Evolutionary conservation across 1,284 basidiomycete species (phyloP).

Genomic region (Phylloporus sp.): DNA sequence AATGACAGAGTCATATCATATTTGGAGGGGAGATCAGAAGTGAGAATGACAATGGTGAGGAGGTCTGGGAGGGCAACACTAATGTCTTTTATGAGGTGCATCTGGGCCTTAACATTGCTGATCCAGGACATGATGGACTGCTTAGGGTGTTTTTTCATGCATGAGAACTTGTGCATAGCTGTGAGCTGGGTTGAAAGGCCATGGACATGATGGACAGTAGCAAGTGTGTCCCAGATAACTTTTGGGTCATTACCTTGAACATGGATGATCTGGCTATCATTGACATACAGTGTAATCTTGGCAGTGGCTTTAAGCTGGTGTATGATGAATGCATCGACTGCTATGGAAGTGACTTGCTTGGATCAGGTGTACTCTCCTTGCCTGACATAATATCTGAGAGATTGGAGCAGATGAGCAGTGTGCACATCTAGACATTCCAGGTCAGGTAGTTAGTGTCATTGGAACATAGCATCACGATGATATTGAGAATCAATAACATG

Average conservation of each 20-base stretch:
- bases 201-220: not conserved
- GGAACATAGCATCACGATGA: not conserved
- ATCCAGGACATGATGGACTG: not conserved
- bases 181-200: no score
- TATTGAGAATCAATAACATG: not conserved
- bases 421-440: not conserved
- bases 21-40: no score
- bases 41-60: not conserved
- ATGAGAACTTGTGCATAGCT: not conserved
- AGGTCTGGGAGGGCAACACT: not conserved
- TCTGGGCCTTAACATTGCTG: not conserved
- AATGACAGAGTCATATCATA: not conserved
- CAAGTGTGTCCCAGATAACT: slow-evolving; percentile 1
- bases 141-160: not conserved
- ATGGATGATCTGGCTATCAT: not conserved
- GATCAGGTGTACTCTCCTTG: not conserved
- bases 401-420: not conserved
- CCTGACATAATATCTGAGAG: slow-evolving; percentile 2
- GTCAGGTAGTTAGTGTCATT: slow-evolving; percentile 6
- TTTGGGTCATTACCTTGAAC: not conserved
- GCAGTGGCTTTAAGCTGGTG: not conserved
- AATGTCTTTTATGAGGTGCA: slow-evolving; percentile 1
- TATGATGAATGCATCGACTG: not conserved
- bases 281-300: not conserved
- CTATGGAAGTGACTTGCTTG: not conserved